phyloP scores from a whole-genome alignment of 2,329 filamentous ascomycete genomes.

The Cladophialophora chaetospira region DNA sequence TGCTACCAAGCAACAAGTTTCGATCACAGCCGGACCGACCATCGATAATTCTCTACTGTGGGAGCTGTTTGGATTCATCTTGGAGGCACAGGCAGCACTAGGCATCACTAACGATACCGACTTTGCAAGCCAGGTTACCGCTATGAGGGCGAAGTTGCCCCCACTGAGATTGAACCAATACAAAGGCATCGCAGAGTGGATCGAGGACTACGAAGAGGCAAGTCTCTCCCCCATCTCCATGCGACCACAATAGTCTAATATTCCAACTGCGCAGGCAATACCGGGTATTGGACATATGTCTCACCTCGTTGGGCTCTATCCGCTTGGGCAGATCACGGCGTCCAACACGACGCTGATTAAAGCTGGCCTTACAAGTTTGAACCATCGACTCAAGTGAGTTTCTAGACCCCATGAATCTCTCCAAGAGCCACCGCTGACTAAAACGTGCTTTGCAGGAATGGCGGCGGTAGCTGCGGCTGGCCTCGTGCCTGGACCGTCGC shows the following conservation, averaged over 20 bases:
- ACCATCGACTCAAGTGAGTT: not conserved
- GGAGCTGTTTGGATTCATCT: not conserved
- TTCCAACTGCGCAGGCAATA: too few species aligned
- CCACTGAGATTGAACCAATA: not conserved
- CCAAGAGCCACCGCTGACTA: too few species aligned
- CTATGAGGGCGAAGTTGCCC: not conserved
- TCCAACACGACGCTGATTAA: not conserved
- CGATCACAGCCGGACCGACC: not conserved
- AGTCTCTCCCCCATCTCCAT: too few species aligned
- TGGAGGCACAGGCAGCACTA: not conserved
- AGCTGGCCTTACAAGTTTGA: not conserved
- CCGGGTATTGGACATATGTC: not conserved
- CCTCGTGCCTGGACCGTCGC: not conserved
- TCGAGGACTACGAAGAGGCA: not conserved
- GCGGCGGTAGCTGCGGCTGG: not conserved
- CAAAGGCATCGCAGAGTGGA: not conserved
- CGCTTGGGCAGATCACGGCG: not conserved
- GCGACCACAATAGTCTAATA: too few species aligned
- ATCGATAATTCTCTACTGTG: slow-evolving; percentile 1
- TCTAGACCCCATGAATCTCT: too few species aligned
- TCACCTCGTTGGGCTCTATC: not conserved
- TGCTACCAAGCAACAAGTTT: not conserved
- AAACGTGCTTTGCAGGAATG: too few species aligned
- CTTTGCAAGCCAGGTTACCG: not conserved
- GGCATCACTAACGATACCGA: not conserved